Evolutionary conservation across 768 basidiomycete genomes (phyloP), one percentile per base, ranked within the genome.

Genomic region (Tylopilus felleus): DNA sequence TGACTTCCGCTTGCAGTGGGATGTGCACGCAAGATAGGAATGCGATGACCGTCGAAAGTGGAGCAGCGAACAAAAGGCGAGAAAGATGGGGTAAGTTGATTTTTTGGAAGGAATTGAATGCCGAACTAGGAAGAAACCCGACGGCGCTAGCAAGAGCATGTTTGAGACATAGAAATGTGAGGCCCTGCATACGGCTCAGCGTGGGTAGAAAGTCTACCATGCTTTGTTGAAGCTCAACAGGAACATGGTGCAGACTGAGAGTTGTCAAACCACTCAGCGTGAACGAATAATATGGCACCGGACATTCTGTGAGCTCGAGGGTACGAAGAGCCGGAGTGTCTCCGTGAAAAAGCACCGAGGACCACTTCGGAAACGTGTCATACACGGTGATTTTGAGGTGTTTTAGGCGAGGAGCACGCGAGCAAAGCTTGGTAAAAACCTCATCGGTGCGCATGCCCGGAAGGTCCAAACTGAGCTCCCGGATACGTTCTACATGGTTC

Each of bases 161-260:
- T 23, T 70, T 61, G 16, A 78, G 62, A 48, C 68, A 62, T 3
- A 77, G 65, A 16, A 60, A 56, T 48, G 65, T 65, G 13, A 42
- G 36, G 4, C 16, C 41, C 5, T 71, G 72, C 71, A 73, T 73
- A 44, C 62, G 53, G 19, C 60, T 49, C 8, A 78, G 67, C 16
- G 65, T 62, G 19, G 65, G 53, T 12, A 73, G 50, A 14, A 79
- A 58, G 33, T 71, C 66, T 5, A 51, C 48, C 17, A 66, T 62
- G 10, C 65, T 58, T 1, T 72, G 73, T n/a, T 65, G 68, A 17
- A 59, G 53, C 7, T 47, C 22, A 4, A 14, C 19, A 25, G 66
- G 47, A 3, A 72, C 48, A 42, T 68, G 38, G 25, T 65, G 57
- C 5, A 79, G 58, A 36, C 63, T 67, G 21, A 80, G 64, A 49